Percentiles rank a stretch among this genome's conserved stretches.
Conservation (phyloP, 371 early-diverging fungal species). For the Circinella minor region DNA sequence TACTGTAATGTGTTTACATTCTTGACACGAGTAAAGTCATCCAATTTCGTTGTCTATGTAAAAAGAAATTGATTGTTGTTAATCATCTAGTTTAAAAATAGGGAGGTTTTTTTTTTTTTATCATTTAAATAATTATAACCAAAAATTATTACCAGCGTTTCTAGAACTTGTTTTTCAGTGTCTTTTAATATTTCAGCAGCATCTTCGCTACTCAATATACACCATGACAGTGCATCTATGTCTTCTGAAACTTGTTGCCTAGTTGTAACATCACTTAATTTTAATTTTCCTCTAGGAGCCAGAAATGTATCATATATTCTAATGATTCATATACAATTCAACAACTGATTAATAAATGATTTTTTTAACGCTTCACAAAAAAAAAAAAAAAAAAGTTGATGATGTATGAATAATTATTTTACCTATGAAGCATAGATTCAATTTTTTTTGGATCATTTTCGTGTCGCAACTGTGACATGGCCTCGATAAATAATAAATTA, state of each 20-base stretch:
- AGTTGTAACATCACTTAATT: slow-evolving; percentile 31
- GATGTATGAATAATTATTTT: neutral
- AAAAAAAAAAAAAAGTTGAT: neutral
- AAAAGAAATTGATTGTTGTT: neutral
- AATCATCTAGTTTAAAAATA: neutral
- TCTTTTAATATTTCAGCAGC: slow-evolving; percentile 31
- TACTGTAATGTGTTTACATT: neutral
- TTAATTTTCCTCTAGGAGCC: slow-evolving; percentile 29
- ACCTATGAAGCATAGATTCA: slow-evolving; percentile 37
- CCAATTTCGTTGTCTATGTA: neutral
- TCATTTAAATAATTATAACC: neutral
- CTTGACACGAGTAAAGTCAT: neutral
- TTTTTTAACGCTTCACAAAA: neutral
- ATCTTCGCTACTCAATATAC: slow-evolving; percentile 24
- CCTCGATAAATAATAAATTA: slow-evolving; percentile 46
- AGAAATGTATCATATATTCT: slow-evolving; percentile 52
- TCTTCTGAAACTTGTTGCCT: slow-evolving; percentile 26
- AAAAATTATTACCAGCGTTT: slow-evolving; percentile 27
- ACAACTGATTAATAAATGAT: no score
- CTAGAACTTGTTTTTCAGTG: slow-evolving; percentile 40
- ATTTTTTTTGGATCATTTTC: slow-evolving; percentile 29
- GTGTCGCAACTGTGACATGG: slow-evolving; percentile 40
- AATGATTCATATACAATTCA: neutral
- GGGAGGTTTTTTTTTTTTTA: neutral
- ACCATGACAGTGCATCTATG: slow-evolving; percentile 32